Percentiles rank a stretch among this genome's conserved stretches.
Conservation (phyloP, 2,329 filamentous ascomycete species). For the Sclerotinia nivalis region DNA sequence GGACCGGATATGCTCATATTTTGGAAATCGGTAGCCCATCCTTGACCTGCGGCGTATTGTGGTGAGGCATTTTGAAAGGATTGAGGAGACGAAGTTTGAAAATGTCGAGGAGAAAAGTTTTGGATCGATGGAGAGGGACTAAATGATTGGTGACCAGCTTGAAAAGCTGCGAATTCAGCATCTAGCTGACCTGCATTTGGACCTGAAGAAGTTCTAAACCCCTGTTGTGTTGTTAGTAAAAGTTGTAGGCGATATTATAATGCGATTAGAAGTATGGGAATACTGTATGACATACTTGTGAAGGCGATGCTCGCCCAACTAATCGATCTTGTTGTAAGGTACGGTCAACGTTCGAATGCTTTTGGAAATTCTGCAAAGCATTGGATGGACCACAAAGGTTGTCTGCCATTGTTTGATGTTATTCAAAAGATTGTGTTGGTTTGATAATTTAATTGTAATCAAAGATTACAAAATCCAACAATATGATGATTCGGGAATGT, state of each 20-base stretch:
- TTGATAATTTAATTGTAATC: neutral
- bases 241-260: conserved; percentile 5
- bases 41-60: conserved; percentile 30
- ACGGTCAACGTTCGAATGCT: conserved; percentile 65
- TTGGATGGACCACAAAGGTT: conserved; percentile 71
- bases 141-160: conserved; percentile 50
- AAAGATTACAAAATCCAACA: neutral
- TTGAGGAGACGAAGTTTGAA: conserved; percentile 30
- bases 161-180: conserved; percentile 69
- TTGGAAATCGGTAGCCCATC: conserved; percentile 49
- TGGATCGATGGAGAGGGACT: conserved; percentile 31
- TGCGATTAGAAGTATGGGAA: neutral
- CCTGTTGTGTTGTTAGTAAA: conserved; percentile 46
- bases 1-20: conserved; percentile 47
- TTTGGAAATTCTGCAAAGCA: conserved; percentile 69
- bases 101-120: conserved; percentile 31
- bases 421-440: neutral
- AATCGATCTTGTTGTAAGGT: conserved; percentile 72
- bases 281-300: conserved; percentile 49
- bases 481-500: conserved; percentile 9
- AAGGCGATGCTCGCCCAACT: conserved; percentile 52
- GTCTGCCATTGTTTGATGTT: conserved; percentile 57
- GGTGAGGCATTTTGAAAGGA: conserved; percentile 27
- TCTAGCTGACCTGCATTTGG: conserved; percentile 58
- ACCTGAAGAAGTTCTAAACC: conserved; percentile 59